Evolutionary conservation across 1,284 basidiomycete species (phyloP), one percentile per base, ranked within the genome.

Genomic region (Ustilago lituana): DNA sequence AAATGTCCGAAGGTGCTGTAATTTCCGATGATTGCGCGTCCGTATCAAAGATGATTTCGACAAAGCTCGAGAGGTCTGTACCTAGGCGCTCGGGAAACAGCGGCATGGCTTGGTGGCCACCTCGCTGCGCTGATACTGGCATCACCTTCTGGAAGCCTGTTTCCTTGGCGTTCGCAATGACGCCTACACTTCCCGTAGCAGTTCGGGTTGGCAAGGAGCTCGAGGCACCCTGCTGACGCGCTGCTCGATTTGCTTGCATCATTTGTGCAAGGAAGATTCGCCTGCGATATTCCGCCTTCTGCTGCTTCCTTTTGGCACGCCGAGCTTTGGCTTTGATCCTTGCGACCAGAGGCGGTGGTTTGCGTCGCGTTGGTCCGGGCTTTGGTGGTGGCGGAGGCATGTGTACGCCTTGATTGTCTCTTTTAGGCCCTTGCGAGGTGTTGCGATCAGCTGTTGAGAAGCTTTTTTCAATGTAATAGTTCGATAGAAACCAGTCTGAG

Each of bases 1-100:
- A 50, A 9, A 65, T 59, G 19, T 65, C 62, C 4, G 56, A 59
- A 10, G 63, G 63, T 3, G 41, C 56, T 7, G 62, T 65, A n/a
- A 55, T 46, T 33, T 65, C 62, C 27, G 63, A 56, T 8, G 63
- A 66, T 17, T 66, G 63, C 3, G 45, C 63, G 23, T 66, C 63
- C 24, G 57, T 66, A 44, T 66, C 57, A n/a, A 65, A 60, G 4
- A 60, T 57, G 3, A 48, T 23, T 14, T 59, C 63, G 24, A 60
- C 63, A 38, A 66, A 60, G 31, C 38, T 48, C 2, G 23, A 44
- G 8, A 56, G 39, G 10, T 66, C 63, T 1, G 52, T 48, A 2
- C 63, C 56, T 4, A 47, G 48, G 14, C 48, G 36, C 19, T 66
- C 63, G 4, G 63, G 57, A 8, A 66, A 55, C 10, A 44, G 23